Evolutionary conservation across 345 rosid genomes (phyloP), one percentile per base, ranked within the genome.

Genomic region (Clausena lansium): DNA sequence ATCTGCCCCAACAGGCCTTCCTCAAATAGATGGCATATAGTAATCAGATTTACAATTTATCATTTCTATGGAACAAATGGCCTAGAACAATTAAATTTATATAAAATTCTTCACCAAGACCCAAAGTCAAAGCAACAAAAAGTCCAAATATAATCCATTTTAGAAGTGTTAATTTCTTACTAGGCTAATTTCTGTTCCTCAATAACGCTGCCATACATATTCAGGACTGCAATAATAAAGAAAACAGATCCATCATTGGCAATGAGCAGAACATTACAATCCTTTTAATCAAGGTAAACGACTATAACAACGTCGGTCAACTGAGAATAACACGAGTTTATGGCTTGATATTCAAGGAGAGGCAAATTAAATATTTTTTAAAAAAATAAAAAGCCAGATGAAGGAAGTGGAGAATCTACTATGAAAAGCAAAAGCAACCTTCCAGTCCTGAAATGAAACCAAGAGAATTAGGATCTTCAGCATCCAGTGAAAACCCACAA

Each of bases 341-440:
- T 24, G 24, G 35, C 38, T 24, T 64, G 63, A 65, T 52, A 33
- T 33, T 22, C 52, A 35, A 76, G 52, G 8, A 33, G 65, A 66
- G 33, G 47, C 0, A 45, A 45, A 45, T 45, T 45, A 45, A 45
- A 11, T 45, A 45, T 45, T 11, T n/a, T n/a, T 41, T 3, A 20
- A 6, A 20, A 27, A 75, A 41, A 59, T 13, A 67, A 25, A 57
- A 22, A 20, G 10, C 58, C 13, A 69, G 10, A 17, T 25, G n/a
- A 17, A 70, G 22, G 24, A 75, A 45, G 52, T 11, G 6, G 65
- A 75, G 38, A 72, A 65, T 76, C 83, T 64, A 58, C 22, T 13
- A 35, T 33, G 35, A 76, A 71, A 75, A 71, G 66, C 39, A 69
- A 47, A 62, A 60, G 28, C 47, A 58, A 4, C n/a, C 15, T 39